phyloP scores from a whole-genome alignment of 306 rosid genomes.

The Datisca glomerata region DNA sequence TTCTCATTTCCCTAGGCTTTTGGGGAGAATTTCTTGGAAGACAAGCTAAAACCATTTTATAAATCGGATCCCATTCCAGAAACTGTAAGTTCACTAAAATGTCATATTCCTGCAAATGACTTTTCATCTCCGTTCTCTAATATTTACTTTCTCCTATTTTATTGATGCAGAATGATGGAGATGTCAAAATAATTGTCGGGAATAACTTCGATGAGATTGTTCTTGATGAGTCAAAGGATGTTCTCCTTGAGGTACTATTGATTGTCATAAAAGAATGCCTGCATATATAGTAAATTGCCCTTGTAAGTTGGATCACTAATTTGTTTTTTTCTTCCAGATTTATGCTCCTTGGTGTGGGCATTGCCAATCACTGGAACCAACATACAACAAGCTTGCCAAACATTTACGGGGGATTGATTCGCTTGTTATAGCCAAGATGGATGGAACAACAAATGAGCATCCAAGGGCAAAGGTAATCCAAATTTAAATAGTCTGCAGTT shows the following conservation, averaged over 20 bases:
- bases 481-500: no score
- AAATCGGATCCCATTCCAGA: slow-evolving; percentile 94
- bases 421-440: slow-evolving; percentile 93
- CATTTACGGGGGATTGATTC: slow-evolving; percentile 72
- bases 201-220: slow-evolving; percentile 85
- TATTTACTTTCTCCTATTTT: slow-evolving; percentile 8
- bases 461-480: slow-evolving; percentile 85
- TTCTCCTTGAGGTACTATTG: slow-evolving; percentile 78
- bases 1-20: slow-evolving; percentile 41
- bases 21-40: slow-evolving; percentile 78
- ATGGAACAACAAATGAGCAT: slow-evolving; percentile 96
- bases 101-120: slow-evolving; percentile 11
- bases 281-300: slow-evolving; percentile 10
- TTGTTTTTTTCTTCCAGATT: slow-evolving; percentile 33
- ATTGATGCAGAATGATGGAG: slow-evolving; percentile 59
- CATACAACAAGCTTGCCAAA: slow-evolving; percentile 84
- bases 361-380: slow-evolving; percentile 90
- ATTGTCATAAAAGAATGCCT: background rate
- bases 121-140: slow-evolving; percentile 8
- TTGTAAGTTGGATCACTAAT: slow-evolving; percentile 11
- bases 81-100: slow-evolving; percentile 48
- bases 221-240: slow-evolving; percentile 94
- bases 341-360: slow-evolving; percentile 99
- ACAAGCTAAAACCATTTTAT: slow-evolving; percentile 82
- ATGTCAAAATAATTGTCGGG: slow-evolving; percentile 90